Base-by-base conservation (phyloP, 202 grass and related monocot genomes). In the Setaria viridis region DNA sequence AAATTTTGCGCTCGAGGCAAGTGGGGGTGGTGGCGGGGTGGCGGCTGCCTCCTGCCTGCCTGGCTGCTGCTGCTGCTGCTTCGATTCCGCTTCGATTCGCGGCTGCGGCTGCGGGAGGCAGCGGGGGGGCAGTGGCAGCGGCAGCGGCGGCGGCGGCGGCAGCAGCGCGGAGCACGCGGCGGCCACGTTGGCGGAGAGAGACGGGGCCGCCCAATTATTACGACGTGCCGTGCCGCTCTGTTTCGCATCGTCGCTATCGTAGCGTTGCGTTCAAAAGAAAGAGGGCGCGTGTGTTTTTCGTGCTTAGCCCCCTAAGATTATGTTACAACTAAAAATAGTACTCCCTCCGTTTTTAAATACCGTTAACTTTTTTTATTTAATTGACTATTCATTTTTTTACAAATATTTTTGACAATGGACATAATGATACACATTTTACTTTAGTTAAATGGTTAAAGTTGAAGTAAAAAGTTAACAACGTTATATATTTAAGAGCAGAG, bases 111-210 rank as follows among this genome's bases (percentile, higher is more conserved):
- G 47, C 12, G 16, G 25, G 13, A 32, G 15, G 72, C 32, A 75
- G 29, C 34, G 47, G 37, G 51, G 54, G 48, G 2, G 3, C 17
- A 59, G 83, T 14, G 53, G 76, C 14, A 32, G 72, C 13, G 50
- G 73, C 37, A 2, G 58, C 20, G 58, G 58, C 21, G 58, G 21
- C 58, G 21, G 57, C n/a, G 4, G 29, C 14, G 8, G 73, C 32
- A 56, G 30, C 19, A 42, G 34, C 39, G 33, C 16, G 11, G 58
- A 74, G 70, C 34, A 58, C 55, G 57, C 35, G 21, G 65, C 64
- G 72, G 41, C 71, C 62, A 45, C 86, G 42, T 73, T 66, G 67
- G 67, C 72, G 42, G 72, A 80, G 54, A 49, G 64, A 80, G 63
- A 21, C 33, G 14, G 71, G 81, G 15, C 34, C 3, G 19, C 34